Conservation (phyloP, 495 filamentous ascomycete genomes). For the Penicillium desertorum region DNA sequence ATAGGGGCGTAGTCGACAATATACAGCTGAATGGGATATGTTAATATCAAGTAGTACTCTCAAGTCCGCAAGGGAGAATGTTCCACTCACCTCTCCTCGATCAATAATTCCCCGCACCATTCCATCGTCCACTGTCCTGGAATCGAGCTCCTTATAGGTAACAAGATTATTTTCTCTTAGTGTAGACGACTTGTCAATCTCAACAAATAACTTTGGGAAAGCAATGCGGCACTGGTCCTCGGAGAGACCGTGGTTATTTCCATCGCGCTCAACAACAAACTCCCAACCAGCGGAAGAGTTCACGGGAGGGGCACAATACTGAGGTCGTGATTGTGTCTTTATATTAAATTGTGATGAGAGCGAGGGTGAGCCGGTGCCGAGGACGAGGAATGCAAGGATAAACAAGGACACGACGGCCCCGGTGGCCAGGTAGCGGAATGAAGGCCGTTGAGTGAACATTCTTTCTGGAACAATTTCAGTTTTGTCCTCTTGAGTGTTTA, state of each 20-base stretch:
- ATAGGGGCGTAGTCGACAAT: slow-evolving; percentile 38
- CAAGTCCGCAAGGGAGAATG: not conserved
- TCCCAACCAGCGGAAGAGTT: slow-evolving; percentile 29
- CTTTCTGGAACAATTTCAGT: slow-evolving; percentile 9
- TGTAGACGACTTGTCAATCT: slow-evolving; percentile 40
- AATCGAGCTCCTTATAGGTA: slow-evolving; percentile 37
- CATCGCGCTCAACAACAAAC: slow-evolving; percentile 37
- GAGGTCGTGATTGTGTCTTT: slow-evolving; percentile 17
- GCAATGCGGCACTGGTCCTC: slow-evolving; percentile 42
- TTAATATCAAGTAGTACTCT: not conserved
- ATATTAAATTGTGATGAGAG: slow-evolving; percentile 25
- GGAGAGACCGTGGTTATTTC: slow-evolving; percentile 40
- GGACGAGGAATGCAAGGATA: slow-evolving; percentile 35
- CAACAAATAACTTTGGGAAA: slow-evolving; percentile 48
- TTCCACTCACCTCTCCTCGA: slow-evolving; percentile 38
- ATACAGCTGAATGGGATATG: slow-evolving; percentile 33
- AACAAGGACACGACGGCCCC: slow-evolving; percentile 33
- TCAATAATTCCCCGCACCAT: slow-evolving; percentile 44
- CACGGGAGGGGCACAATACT: slow-evolving; percentile 5
- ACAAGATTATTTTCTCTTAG: slow-evolving; percentile 24
- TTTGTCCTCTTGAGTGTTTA: not conserved
- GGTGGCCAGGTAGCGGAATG: slow-evolving; percentile 36
- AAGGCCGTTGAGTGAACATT: slow-evolving; percentile 29
- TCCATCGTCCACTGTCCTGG: slow-evolving; percentile 31
- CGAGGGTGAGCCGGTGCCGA: slow-evolving; percentile 17